Base-by-base conservation (phyloP, 2,329 filamentous ascomycete species). In the Colletotrichum aenigma region DNA sequence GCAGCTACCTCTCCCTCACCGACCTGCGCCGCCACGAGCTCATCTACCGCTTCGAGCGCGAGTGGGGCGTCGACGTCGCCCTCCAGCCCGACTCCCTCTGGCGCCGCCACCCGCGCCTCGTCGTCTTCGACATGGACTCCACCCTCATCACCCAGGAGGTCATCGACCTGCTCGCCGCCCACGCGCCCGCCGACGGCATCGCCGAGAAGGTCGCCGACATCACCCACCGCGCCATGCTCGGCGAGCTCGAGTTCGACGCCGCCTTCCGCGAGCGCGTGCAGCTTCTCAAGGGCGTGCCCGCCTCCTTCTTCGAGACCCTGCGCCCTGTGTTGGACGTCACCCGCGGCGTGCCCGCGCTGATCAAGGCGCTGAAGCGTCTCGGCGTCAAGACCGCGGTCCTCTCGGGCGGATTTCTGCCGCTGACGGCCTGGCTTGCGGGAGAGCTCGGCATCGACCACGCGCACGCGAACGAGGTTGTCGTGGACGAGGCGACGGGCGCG, bases 91-190 rank as follows among this genome's bases (percentile, higher is more conserved):
- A 96, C 81, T 91, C 88, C 34, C 88, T 96, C 36, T 95, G 93
- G 88, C 89, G 95, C 74, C 91, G 93, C 32, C 92, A 97, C 84
- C 96, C 96, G 78, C 92, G 96, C 10, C 89, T 98, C 13, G 96
- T 96, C 5, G 95, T 98, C 36, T 99, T 99, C 82, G 97, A 99
- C 84, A 99, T 99, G 97, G 97, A 99, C 87, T 97, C 94, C 84
- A 99, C 97, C 0, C 90, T 99, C 76, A 98, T 99, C 83, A 94
- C 96, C 70, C 96, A 99, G 84, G 97, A 99, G 87, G 96, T 98
- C 76, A 98, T 99, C 82, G 97, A 99, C 84, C 93, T 98, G 81
- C 93, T 99, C 72, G 97, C 97, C 6, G 93, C 94, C 70, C 80
- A 88, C 86, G 64, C 24, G 87, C 94, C 85, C 87, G 82, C 85